Conservation (phyloP, 352 stramenopile genomes). For the Phytophthora macrochlamydospora region DNA sequence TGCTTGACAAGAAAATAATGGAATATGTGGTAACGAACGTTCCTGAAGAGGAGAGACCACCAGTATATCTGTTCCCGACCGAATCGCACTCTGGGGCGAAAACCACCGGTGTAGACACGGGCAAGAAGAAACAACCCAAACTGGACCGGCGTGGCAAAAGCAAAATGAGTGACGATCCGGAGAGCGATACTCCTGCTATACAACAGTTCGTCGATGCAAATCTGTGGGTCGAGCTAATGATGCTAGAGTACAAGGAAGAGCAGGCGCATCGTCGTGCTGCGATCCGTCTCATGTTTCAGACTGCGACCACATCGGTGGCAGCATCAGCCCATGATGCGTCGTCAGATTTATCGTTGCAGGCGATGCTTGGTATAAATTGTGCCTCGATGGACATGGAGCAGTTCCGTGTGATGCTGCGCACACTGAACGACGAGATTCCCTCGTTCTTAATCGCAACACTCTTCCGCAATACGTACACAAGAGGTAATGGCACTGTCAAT, state of each 20-base stretch:
- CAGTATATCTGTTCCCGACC: conserved; percentile 44
- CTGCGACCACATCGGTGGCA: conserved; percentile 53
- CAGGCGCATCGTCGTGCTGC: conserved; percentile 89
- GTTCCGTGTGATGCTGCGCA: conserved; percentile 87
- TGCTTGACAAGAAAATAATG: conserved; percentile 68
- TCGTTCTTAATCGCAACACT: conserved; percentile 63
- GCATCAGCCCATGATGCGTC: conserved; percentile 13
- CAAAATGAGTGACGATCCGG: conserved; percentile 11
- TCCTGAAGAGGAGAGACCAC: conserved; percentile 55
- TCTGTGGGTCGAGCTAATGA: conserved; percentile 87
- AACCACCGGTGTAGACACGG: neutral
- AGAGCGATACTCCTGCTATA: neutral
- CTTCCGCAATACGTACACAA: conserved; percentile 67
- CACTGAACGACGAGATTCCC: conserved; percentile 80
- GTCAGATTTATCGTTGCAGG: conserved; percentile 27
- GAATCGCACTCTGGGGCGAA: conserved; percentile 6
- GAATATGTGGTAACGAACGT: conserved; percentile 74
- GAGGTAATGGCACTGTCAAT: conserved; percentile 78
- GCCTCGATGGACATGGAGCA: conserved; percentile 91
- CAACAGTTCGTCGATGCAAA: conserved; percentile 77
- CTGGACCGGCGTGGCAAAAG: conserved; percentile 13
- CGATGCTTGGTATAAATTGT: conserved; percentile 26
- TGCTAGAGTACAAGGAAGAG: conserved; percentile 92
- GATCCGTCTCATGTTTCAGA: conserved; percentile 94
- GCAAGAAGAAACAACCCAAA: conserved; percentile 12